phyloP scores from a whole-genome alignment of 176 grass and related monocot genomes.

The Thalia dealbata region DNA sequence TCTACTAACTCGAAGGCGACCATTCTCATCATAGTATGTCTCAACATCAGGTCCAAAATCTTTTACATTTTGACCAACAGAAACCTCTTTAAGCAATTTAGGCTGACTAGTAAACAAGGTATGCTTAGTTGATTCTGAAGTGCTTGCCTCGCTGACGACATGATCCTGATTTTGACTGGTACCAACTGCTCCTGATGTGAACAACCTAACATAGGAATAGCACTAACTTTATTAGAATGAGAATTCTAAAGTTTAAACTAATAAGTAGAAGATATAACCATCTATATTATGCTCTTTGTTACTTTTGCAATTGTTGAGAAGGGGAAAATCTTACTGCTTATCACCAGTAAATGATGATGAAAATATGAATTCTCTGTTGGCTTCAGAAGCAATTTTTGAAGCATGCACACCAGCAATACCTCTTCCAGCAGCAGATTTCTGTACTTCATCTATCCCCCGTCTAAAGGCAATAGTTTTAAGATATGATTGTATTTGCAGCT shows the following conservation, averaged over 20 bases:
- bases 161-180: constrained; percentile 36
- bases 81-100: constrained; percentile 31
- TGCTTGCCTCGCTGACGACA: constrained; percentile 22
- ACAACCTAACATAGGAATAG: constrained; percentile 27
- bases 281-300: not conserved
- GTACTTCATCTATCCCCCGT: constrained; percentile 82
- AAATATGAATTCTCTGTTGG: constrained; percentile 96
- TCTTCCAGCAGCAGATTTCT: constrained; percentile 56
- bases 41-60: constrained; percentile 79
- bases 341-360: constrained; percentile 93
- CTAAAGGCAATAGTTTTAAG: constrained; percentile 97
- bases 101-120: constrained; percentile 26
- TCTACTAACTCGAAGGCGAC: constrained; percentile 68
- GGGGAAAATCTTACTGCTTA: constrained; percentile 67
- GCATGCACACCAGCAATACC: constrained; percentile 77
- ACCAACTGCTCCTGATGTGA: constrained; percentile 36
- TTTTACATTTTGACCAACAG: constrained; percentile 22
- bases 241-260: constrained; percentile 2
- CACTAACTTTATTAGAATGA: constrained; percentile 9
- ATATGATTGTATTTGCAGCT: constrained; percentile 97
- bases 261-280: not conserved
- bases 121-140: constrained; percentile 9
- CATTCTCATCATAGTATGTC: constrained; percentile 79
- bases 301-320: not conserved
- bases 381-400: constrained; percentile 87